Evolutionary conservation across 179 eudicot genomes (phyloP), one percentile per base, ranked within the genome.

Genomic region (Spergularia azorica): DNA sequence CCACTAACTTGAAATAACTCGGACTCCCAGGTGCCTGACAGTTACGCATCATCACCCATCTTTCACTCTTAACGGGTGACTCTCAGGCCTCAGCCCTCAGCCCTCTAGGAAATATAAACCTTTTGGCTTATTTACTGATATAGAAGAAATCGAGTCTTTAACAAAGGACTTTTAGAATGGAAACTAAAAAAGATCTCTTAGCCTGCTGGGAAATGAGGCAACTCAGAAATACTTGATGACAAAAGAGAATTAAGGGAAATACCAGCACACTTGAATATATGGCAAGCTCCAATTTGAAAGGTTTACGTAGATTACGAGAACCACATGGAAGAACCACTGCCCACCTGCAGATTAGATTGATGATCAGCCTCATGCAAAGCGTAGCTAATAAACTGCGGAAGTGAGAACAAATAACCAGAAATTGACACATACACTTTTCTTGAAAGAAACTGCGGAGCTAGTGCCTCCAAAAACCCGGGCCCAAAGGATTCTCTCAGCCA

Each of bases 271-370:
- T 78, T 59, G 86, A 9, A 81, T 95, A 95, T 74, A 95, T 77
- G 36, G 94, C 96, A 76, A 95, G 99, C 86, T 95, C 99, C 90
- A 95, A 86, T 85, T 88, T 95, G 80, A 91, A 87, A 77, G 98
- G 98, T 81, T 84, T 87, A 18, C 79, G 63, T 51, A 85, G 91
- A 77, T 85, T 91, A 68, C 88, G 98, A 58, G 98, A 87, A 62
- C 97, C 98, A 81, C 91, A 83, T 56, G 99, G 99, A 73, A 90
- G 41, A 63, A 95, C 88, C 60, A 85, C 94, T 79, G 77, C 94
- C 99, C 98, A 95, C 48, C 99, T 95, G 90, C 83, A 87, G 70
- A 65, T 61, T 72, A 78, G 13, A 76, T 69, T 66, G 71, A 60
- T 75, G 62, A 9, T 21, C 26, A 57, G 3, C 17, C 7, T 15